Percentiles rank a stretch among this genome's conserved stretches.
phyloP scores from a whole-genome alignment of 2,329 filamentous ascomycete species.

The Juglanconis juglandina region DNA sequence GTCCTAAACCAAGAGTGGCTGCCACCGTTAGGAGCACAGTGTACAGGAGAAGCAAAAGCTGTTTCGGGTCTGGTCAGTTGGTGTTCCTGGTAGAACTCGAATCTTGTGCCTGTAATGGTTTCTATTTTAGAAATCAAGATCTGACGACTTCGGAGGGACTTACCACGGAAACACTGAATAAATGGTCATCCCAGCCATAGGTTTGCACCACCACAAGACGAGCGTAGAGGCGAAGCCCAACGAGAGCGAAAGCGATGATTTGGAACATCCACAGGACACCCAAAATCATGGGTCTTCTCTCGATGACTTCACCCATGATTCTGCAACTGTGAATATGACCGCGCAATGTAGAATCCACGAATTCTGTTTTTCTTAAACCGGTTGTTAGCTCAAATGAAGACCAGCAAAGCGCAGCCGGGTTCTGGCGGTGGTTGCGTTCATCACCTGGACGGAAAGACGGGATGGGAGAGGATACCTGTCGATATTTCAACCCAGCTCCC shows the following conservation, averaged over 20 bases:
- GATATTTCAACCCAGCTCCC: no score
- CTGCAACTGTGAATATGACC: background rate
- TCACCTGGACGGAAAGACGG: no score
- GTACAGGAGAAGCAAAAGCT: conserved; percentile 1
- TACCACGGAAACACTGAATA: conserved; percentile 13
- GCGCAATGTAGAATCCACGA: background rate
- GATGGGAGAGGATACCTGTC: no score
- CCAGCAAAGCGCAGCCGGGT: no score
- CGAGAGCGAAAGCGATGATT: conserved; percentile 11
- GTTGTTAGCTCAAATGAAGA: no score
- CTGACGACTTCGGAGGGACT: background rate
- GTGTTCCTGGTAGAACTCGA: no score
- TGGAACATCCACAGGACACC: conserved; percentile 12
- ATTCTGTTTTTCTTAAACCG: no score
- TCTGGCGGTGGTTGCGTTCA: no score
- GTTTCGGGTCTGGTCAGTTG: no score
- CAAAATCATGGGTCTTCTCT: conserved; percentile 6
- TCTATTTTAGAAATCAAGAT: background rate
- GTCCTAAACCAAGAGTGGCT: background rate
- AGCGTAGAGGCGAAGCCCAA: conserved; percentile 14
- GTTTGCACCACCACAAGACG: conserved; percentile 12
- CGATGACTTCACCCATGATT: background rate
- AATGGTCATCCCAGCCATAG: conserved; percentile 15
- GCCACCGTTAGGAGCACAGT: conserved; percentile 1
- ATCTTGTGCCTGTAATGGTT: no score